These are phyloP conservation scores for Nicotiana tomentosiformis DNA, from an alignment of 257 asterid species.

Conservation along the genomic window DNA sequence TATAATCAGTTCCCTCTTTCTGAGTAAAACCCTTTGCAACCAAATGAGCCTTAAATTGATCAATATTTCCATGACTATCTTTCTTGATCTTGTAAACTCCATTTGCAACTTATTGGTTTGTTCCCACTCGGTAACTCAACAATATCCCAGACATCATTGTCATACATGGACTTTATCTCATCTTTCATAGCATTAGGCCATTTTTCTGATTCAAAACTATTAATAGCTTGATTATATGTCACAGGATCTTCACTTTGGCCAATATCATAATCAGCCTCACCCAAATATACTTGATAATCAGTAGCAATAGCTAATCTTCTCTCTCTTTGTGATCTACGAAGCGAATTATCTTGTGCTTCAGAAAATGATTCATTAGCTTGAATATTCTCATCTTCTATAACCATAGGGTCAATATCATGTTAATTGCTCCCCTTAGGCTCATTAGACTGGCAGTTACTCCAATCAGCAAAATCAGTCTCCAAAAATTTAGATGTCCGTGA, in stretches of 20 bases:
- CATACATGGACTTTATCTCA: not conserved
- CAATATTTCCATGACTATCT: not conserved
- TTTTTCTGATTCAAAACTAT: not conserved
- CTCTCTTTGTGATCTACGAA: too few species aligned
- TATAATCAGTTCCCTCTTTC: not conserved
- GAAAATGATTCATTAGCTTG: too few species aligned
- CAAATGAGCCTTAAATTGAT: too few species aligned
- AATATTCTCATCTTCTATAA: too few species aligned
- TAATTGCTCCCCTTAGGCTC: not conserved
- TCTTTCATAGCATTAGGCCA: not conserved
- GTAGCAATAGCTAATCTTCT: too few species aligned
- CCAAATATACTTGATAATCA: not conserved
- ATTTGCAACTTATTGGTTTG: not conserved
- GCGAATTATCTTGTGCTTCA: too few species aligned
- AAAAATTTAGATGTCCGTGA: not conserved
- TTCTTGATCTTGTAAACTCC: not conserved
- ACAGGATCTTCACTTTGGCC: not conserved
- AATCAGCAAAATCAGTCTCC: not conserved
- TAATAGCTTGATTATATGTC: not conserved
- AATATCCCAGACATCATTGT: not conserved
- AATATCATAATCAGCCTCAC: not conserved
- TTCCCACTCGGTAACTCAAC: not conserved
- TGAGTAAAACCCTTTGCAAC: not conserved
- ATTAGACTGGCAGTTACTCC: not conserved
- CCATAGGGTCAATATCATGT: not conserved